phyloP scores from a whole-genome alignment of 148 eudicot species.

The Chenopodium quinoa region DNA sequence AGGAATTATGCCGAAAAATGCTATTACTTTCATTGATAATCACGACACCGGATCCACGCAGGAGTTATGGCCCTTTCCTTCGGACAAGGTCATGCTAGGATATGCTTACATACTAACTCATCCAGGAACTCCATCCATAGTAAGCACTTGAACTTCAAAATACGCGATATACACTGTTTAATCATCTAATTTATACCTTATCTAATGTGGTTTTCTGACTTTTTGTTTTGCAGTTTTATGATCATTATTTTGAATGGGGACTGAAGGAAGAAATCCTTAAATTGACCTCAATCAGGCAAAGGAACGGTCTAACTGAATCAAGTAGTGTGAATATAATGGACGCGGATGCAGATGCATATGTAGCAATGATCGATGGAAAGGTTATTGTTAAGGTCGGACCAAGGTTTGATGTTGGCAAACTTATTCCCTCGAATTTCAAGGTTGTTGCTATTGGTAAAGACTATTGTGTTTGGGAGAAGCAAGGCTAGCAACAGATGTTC shows the following conservation, averaged over 20 bases:
- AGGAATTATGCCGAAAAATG: constrained; percentile 42
- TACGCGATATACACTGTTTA: too few relatives aligned
- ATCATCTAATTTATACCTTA: neutral
- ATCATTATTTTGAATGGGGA: constrained; percentile 59
- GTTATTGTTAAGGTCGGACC: constrained; percentile 35
- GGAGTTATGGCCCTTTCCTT: constrained; percentile 17
- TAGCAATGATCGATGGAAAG: constrained; percentile 53
- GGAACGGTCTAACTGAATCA: constrained; percentile 37
- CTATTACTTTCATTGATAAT: constrained; percentile 21
- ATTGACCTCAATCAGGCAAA: constrained; percentile 32
- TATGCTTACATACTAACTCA: constrained; percentile 26
- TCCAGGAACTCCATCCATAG: constrained; percentile 20
- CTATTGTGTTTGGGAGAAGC: constrained; percentile 30
- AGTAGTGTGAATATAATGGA: constrained; percentile 53
- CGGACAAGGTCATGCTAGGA: constrained; percentile 18
- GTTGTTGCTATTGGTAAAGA: constrained; percentile 41
- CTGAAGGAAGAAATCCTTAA: constrained; percentile 45
- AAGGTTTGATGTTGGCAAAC: constrained; percentile 40
- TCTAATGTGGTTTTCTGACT: neutral
- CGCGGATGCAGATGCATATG: constrained; percentile 46
- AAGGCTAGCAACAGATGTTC: neutral
- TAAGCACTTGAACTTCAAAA: neutral
- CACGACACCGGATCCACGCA: constrained; percentile 20
- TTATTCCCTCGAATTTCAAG: constrained; percentile 43
- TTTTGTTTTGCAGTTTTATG: constrained; percentile 43